Conservation (phyloP, 176 grass and related monocot genomes). For the Calamus simplicifolius region DNA sequence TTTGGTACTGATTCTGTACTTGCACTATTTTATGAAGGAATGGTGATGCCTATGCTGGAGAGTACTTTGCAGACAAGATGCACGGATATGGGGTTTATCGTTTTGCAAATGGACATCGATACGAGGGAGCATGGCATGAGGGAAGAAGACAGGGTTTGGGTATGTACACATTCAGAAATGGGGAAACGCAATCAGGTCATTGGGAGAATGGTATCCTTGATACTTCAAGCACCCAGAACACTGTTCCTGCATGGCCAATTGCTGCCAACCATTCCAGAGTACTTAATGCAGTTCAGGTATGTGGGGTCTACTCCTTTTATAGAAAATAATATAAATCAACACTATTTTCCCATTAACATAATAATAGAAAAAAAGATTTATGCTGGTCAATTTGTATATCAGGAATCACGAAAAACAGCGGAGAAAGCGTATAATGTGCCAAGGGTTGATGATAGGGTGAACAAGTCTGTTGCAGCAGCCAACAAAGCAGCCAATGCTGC, state of each 20-base stretch:
- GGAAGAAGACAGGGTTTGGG: constrained; percentile 10
- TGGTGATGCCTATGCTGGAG: constrained; percentile 7
- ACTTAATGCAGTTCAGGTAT: constrained; percentile 92
- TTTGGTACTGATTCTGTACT: too few species aligned
- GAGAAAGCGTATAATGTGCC: constrained; percentile 72
- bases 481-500: constrained; percentile 98
- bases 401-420: constrained; percentile 90
- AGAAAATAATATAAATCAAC: too few species aligned
- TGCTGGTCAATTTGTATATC: constrained; percentile 2
- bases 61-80: constrained; percentile 12
- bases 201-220: constrained; percentile 10
- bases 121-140: constrained; percentile 16
- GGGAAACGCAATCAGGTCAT: constrained; percentile 1
- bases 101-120: constrained; percentile 14
- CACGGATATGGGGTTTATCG: constrained; percentile 13
- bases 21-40: not conserved
- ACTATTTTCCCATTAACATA: too few species aligned
- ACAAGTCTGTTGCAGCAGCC: constrained; percentile 63
- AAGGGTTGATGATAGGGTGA: constrained; percentile 86
- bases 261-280: constrained; percentile 85
- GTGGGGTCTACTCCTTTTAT: not conserved
- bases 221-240: constrained; percentile 79
- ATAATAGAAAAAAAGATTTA: too few species aligned
- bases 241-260: constrained; percentile 57
- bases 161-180: constrained; percentile 14